Conservation (phyloP, 768 basidiomycete species). For the Clitopilus passeckerianus region DNA sequence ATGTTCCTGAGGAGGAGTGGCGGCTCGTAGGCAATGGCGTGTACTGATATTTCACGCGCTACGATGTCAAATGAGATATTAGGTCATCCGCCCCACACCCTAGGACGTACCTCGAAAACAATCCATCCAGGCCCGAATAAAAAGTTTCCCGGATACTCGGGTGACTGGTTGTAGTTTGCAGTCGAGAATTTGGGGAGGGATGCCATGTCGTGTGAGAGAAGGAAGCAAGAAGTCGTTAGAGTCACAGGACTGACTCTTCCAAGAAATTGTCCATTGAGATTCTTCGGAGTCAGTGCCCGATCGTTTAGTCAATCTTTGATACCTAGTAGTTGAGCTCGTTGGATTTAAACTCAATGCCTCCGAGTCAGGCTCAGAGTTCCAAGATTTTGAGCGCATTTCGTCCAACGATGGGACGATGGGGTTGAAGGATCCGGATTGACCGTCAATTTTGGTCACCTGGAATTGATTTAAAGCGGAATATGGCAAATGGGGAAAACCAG, state of each 20-base stretch:
- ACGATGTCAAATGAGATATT: neutral
- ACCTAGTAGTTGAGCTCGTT: too few species aligned
- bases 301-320: too few species aligned
- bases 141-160: constrained; percentile 4
- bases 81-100: neutral
- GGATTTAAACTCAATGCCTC: too few species aligned
- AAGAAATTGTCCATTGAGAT: neutral
- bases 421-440: neutral
- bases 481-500: neutral
- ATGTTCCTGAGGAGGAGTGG: neutral
- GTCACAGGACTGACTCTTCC: neutral
- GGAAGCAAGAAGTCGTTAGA: neutral
- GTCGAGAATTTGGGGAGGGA: neutral
- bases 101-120: constrained; percentile 1
- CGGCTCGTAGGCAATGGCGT: neutral
- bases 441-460: neutral
- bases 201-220: neutral
- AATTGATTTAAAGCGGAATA: neutral
- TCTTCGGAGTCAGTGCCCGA: neutral
- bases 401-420: too few species aligned
- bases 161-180: neutral
- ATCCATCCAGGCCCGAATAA: constrained; percentile 11
- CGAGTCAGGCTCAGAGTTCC: too few species aligned
- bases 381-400: too few species aligned
- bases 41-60: neutral